These are phyloP conservation scores for Phytophthora sp. DNA, from an alignment of 352 stramenopile species.

Conservation along the genomic window DNA sequence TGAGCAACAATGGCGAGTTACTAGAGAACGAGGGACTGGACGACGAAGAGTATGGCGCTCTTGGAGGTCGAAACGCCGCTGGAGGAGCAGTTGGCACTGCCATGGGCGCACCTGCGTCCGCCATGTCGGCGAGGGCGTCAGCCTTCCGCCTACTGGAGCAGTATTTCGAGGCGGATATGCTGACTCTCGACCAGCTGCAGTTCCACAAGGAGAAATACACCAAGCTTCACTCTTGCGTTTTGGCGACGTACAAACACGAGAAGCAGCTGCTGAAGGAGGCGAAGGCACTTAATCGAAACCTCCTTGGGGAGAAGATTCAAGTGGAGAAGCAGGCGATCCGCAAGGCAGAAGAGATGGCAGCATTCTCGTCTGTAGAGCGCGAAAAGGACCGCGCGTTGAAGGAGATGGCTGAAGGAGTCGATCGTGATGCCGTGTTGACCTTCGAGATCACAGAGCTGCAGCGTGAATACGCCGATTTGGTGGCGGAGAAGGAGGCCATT, in stretches of 20 bases:
- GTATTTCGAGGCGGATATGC: slow-evolving; percentile 86
- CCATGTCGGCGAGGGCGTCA: slow-evolving; percentile 64
- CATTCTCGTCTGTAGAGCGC: slow-evolving; percentile 76
- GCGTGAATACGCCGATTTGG: slow-evolving; percentile 75
- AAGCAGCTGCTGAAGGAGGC: slow-evolving; percentile 81
- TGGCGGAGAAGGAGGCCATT: slow-evolving; percentile 78
- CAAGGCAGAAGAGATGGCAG: slow-evolving; percentile 79
- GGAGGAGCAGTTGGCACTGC: slow-evolving; percentile 11
- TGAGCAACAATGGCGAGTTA: slow-evolving; percentile 25
- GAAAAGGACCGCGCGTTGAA: slow-evolving; percentile 83
- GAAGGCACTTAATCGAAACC: slow-evolving; percentile 85
- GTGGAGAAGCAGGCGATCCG: slow-evolving; percentile 89
- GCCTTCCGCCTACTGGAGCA: slow-evolving; percentile 83
- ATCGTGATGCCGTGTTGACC: slow-evolving; percentile 82
- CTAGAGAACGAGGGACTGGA: slow-evolving; percentile 15
- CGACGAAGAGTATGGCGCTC: slow-evolving; percentile 12
- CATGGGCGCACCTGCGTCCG: slow-evolving; percentile 35
- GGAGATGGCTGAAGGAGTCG: slow-evolving; percentile 76
- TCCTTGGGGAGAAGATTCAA: slow-evolving; percentile 87
- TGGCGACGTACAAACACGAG: slow-evolving; percentile 85
- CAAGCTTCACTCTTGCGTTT: slow-evolving; percentile 68
- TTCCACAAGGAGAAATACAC: slow-evolving; percentile 86
- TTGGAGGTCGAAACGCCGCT: slow-evolving; percentile 13
- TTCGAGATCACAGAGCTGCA: slow-evolving; percentile 91
- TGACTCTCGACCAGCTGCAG: slow-evolving; percentile 78